These are phyloP conservation scores for Saturnispora dispora DNA, from an alignment of 805 yeast genomes.

Conservation along the genomic window DNA sequence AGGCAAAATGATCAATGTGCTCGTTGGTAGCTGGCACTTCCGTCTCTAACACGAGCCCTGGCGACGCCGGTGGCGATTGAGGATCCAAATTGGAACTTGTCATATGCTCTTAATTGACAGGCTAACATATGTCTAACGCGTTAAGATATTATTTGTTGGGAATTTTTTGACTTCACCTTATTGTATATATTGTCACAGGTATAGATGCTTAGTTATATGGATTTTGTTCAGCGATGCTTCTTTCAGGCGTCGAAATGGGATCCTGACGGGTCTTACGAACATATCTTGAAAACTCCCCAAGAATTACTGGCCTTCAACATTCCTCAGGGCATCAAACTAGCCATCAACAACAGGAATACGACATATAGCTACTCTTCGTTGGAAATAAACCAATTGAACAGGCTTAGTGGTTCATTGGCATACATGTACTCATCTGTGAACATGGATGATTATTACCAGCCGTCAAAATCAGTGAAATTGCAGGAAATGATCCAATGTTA, in stretches of 20 bases:
- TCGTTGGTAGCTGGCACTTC: slow-evolving; percentile 16
- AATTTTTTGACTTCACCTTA: background rate
- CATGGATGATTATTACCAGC: slow-evolving; percentile 37
- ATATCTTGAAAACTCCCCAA: slow-evolving; percentile 61
- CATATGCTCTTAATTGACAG: background rate
- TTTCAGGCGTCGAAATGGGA: slow-evolving; percentile 69
- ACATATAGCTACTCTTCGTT: slow-evolving; percentile 64
- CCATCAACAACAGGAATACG: slow-evolving; percentile 62
- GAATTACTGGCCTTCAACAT: slow-evolving; percentile 63
- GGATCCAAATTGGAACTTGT: slow-evolving; percentile 7
- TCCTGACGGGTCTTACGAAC: slow-evolving; percentile 66
- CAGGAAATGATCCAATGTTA: slow-evolving; percentile 68
- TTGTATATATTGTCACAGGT: background rate
- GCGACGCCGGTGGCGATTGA: slow-evolving; percentile 26
- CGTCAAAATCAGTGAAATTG: slow-evolving; percentile 44
- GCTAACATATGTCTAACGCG: background rate
- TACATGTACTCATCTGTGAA: slow-evolving; percentile 66
- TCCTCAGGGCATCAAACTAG: slow-evolving; percentile 58
- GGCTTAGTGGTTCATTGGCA: slow-evolving; percentile 73
- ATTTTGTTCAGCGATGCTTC: slow-evolving; percentile 68
- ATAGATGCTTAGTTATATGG: slow-evolving; percentile 76
- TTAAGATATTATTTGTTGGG: background rate
- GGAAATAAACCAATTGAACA: slow-evolving; percentile 52
- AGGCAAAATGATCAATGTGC: slow-evolving; percentile 25
- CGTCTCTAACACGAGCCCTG: slow-evolving; percentile 19